A percentile compares a stretch with the other conserved stretches of the same genome.
phyloP scores from a whole-genome alignment of 2,329 filamentous ascomycete genomes.

The Podosphaera xanthii region DNA sequence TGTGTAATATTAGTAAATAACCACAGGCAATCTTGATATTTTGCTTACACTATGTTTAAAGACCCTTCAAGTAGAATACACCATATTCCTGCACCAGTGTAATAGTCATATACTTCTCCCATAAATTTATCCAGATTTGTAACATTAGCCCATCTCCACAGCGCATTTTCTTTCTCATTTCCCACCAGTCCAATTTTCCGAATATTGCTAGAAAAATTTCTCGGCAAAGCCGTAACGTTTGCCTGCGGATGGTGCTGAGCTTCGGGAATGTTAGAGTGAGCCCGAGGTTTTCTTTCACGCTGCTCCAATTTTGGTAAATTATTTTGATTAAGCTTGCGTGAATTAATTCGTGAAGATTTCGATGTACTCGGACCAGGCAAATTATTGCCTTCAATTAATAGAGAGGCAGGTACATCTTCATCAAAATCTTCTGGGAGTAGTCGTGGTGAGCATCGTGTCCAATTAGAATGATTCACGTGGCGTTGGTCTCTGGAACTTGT shows the following conservation, averaged over 20 bases:
- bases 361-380: slow-evolving; percentile 10
- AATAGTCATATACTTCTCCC: slow-evolving; percentile 46
- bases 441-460: slow-evolving; percentile 15
- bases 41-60: slow-evolving; percentile 1
- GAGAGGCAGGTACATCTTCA: slow-evolving; percentile 38
- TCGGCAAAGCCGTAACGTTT: slow-evolving; percentile 14
- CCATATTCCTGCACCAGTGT: slow-evolving; percentile 41
- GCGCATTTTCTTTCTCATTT: slow-evolving; percentile 40
- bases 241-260: slow-evolving; percentile 23
- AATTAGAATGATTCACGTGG: slow-evolving; percentile 6
- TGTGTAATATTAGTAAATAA: slow-evolving; percentile 12
- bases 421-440: slow-evolving; percentile 16
- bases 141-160: slow-evolving; percentile 54
- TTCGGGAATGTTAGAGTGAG: slow-evolving; percentile 32
- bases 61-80: slow-evolving; percentile 34
- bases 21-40: not conserved
- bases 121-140: slow-evolving; percentile 48
- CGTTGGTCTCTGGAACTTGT: not conserved
- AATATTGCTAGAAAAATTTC: slow-evolving; percentile 19
- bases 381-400: slow-evolving; percentile 34
- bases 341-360: slow-evolving; percentile 8
- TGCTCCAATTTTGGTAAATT: slow-evolving; percentile 19
- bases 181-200: slow-evolving; percentile 26
- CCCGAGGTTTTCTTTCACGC: slow-evolving; percentile 22
- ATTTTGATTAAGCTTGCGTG: slow-evolving; percentile 5